Evolutionary conservation across 2,329 filamentous ascomycete genomes (phyloP).

Genomic region (Aspergillus ibericus): DNA sequence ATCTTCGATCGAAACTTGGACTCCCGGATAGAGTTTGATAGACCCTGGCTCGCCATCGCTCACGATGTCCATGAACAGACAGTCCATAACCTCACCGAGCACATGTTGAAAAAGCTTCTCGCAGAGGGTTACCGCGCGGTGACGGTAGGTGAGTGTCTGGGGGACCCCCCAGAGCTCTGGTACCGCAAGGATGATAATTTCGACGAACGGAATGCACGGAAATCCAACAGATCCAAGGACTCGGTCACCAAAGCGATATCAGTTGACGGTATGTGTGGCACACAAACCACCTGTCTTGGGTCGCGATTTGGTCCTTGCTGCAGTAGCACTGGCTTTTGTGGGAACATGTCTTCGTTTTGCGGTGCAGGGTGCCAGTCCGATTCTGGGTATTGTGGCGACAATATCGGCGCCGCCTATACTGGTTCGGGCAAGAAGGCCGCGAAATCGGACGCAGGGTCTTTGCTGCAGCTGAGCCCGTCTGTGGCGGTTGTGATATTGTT

Average conservation of each 20-base stretch:
- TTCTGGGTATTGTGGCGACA: slow-evolving; percentile 29
- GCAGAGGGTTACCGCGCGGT: slow-evolving; percentile 38
- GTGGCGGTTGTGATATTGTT: slow-evolving; percentile 11
- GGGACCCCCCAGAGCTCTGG: slow-evolving; percentile 41
- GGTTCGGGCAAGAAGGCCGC: slow-evolving; percentile 8
- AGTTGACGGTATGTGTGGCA: slow-evolving; percentile 36
- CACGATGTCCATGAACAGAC: slow-evolving; percentile 47
- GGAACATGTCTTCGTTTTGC: slow-evolving; percentile 33
- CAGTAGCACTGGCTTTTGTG: slow-evolving; percentile 29
- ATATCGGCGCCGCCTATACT: slow-evolving; percentile 1
- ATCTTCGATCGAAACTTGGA: slow-evolving; percentile 38
- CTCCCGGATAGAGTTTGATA: slow-evolving; percentile 25
- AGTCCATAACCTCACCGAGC: slow-evolving; percentile 43
- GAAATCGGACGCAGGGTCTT: slow-evolving; percentile 14
- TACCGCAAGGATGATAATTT: slow-evolving; percentile 39
- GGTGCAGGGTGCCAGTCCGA: slow-evolving; percentile 32
- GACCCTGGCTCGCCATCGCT: slow-evolving; percentile 43
- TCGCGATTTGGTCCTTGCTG: slow-evolving; percentile 39
- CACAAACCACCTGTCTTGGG: slow-evolving; percentile 35
- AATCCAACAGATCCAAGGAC: slow-evolving; percentile 13
- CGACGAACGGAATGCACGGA: slow-evolving; percentile 20
- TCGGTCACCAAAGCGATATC: slow-evolving; percentile 23
- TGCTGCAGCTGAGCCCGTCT: neutral
- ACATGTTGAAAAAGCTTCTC: slow-evolving; percentile 38
- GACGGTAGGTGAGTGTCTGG: slow-evolving; percentile 47